These are phyloP conservation scores for Phoenix dactylifera DNA, from an alignment of 176 grass and related monocot genomes.

Conservation along the genomic window DNA sequence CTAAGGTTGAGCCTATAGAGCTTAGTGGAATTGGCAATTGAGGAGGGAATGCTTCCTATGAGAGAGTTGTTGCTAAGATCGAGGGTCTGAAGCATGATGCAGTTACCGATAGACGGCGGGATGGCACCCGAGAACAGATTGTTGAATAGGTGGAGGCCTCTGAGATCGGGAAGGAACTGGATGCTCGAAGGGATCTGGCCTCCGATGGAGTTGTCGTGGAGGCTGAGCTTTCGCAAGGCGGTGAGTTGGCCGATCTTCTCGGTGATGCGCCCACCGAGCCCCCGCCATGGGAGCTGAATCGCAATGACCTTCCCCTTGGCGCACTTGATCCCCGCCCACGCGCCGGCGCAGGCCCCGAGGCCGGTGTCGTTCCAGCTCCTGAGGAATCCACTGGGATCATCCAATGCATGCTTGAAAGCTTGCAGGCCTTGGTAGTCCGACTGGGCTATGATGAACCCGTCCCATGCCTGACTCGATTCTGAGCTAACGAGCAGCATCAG, in stretches of 20 bases:
- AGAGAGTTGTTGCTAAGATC: constrained; percentile 56
- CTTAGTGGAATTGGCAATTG: constrained; percentile 41
- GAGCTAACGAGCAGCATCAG: background rate
- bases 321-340: constrained; percentile 61
- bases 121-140: constrained; percentile 57
- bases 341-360: constrained; percentile 53
- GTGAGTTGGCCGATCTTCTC: constrained; percentile 48
- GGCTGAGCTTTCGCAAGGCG: constrained; percentile 37
- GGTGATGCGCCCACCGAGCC: constrained; percentile 36
- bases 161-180: constrained; percentile 34
- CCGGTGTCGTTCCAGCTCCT: constrained; percentile 64
- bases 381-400: constrained; percentile 38
- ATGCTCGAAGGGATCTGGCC: constrained; percentile 33
- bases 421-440: constrained; percentile 56
- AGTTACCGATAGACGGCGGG: constrained; percentile 33
- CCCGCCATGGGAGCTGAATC: constrained; percentile 53
- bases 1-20: constrained; percentile 63
- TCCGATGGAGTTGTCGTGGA: constrained; percentile 49
- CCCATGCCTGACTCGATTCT: constrained; percentile 1
- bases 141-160: constrained; percentile 72
- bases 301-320: constrained; percentile 53
- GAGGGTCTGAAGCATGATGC: constrained; percentile 32
- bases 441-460: constrained; percentile 54
- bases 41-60: constrained; percentile 28
- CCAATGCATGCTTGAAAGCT: constrained; percentile 46